phyloP scores from a whole-genome alignment of 2,329 filamentous ascomycete genomes.

The Hymenoscyphus repandus region DNA sequence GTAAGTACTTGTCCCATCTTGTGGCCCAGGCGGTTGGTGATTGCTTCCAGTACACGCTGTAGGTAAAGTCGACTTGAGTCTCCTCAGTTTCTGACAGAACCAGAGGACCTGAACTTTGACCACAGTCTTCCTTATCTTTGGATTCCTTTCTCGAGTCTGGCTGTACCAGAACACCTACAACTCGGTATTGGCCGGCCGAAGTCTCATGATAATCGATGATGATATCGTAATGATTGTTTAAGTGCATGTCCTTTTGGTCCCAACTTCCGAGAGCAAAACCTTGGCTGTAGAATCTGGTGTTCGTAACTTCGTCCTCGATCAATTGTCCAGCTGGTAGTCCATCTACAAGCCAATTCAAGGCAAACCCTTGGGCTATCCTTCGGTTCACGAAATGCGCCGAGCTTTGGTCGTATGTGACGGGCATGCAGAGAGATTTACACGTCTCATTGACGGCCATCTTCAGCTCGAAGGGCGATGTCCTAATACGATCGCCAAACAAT shows the following conservation, averaged over 20 bases:
- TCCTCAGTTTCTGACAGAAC: slow-evolving; percentile 57
- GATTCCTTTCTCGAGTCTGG: slow-evolving; percentile 66
- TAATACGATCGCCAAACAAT: slow-evolving; percentile 93
- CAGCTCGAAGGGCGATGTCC: slow-evolving; percentile 90
- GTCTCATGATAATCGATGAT: slow-evolving; percentile 87
- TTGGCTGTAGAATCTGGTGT: slow-evolving; percentile 80
- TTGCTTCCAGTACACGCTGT: slow-evolving; percentile 83
- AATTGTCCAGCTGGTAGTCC: slow-evolving; percentile 86
- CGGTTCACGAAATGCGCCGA: slow-evolving; percentile 76
- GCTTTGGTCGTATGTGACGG: slow-evolving; percentile 58
- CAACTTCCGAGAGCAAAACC: slow-evolving; percentile 76
- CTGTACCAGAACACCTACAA: slow-evolving; percentile 87
- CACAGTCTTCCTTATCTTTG: slow-evolving; percentile 49
- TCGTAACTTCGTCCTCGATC: slow-evolving; percentile 69
- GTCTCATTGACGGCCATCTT: slow-evolving; percentile 82
- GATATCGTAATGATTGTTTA: slow-evolving; percentile 98
- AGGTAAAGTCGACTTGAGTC: slow-evolving; percentile 77
- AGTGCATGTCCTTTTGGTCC: slow-evolving; percentile 48
- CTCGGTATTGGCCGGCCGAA: slow-evolving; percentile 65
- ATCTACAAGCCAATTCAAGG: slow-evolving; percentile 93
- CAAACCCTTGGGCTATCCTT: slow-evolving; percentile 79
- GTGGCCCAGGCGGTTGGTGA: slow-evolving; percentile 90
- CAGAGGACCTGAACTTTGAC: slow-evolving; percentile 50
- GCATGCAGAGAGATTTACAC: slow-evolving; percentile 74
- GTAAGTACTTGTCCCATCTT: slow-evolving; percentile 97